Conservation (phyloP, 805 yeast species). For the Saturnispora sanitii region DNA sequence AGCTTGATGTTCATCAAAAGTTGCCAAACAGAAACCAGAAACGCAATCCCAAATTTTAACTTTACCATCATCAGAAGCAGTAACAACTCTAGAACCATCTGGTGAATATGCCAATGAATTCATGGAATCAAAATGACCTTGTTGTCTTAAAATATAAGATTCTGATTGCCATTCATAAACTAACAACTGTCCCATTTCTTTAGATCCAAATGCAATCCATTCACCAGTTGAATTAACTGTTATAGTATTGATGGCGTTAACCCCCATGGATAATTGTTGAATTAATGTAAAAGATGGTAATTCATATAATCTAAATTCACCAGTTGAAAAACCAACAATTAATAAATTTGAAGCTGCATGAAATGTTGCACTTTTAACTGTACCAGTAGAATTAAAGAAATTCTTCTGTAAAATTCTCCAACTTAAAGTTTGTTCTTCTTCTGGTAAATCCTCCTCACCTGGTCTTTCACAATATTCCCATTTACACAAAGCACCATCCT, state of each 20-base stretch:
- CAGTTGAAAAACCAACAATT: slow-evolving; percentile 83
- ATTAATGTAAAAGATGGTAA: slow-evolving; percentile 68
- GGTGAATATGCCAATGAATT: slow-evolving; percentile 83
- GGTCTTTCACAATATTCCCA: slow-evolving; percentile 77
- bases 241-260: slow-evolving; percentile 77
- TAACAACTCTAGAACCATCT: slow-evolving; percentile 85
- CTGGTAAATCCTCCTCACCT: slow-evolving; percentile 37
- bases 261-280: slow-evolving; percentile 88
- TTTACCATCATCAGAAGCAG: slow-evolving; percentile 95
- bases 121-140: slow-evolving; percentile 91
- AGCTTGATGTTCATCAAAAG: slow-evolving; percentile 84
- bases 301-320: slow-evolving; percentile 87
- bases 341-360: slow-evolving; percentile 61
- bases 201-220: slow-evolving; percentile 94
- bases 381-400: slow-evolving; percentile 61
- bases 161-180: slow-evolving; percentile 99
- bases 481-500: slow-evolving; percentile 86
- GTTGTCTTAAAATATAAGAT: slow-evolving; percentile 88
- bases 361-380: slow-evolving; percentile 74
- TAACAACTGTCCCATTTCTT: slow-evolving; percentile 80
- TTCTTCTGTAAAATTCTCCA: slow-evolving; percentile 83
- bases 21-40: slow-evolving; percentile 86
- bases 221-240: slow-evolving; percentile 78
- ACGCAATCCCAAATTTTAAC: slow-evolving; percentile 92
- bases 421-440: slow-evolving; percentile 37